phyloP scores from a whole-genome alignment of 75 land plant genomes.

The Isoetes taiwanensis region DNA sequence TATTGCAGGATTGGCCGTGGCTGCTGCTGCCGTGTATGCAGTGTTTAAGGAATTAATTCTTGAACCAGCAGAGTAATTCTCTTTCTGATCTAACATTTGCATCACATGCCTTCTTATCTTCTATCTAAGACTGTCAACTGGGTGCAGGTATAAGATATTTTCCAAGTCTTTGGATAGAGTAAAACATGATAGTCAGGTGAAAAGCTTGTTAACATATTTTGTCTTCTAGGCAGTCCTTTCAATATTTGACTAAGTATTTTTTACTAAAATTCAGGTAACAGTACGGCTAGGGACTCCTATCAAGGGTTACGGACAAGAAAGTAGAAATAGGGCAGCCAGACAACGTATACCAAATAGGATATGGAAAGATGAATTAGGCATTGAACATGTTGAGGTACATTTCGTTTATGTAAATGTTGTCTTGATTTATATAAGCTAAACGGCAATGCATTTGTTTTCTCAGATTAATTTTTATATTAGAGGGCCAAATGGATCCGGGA shows the following conservation, averaged over 20 bases:
- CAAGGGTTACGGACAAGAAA: slow-evolving; percentile 94
- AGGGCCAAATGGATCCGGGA: slow-evolving; percentile 87
- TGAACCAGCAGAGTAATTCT: slow-evolving; percentile 80
- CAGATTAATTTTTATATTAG: slow-evolving; percentile 76
- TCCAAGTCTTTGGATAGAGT: slow-evolving; percentile 66
- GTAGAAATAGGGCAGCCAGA: slow-evolving; percentile 85
- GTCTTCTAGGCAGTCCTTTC: neutral
- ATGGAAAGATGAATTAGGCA: slow-evolving; percentile 89
- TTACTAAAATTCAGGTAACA: slow-evolving; percentile 36
- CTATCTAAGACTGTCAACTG: neutral
- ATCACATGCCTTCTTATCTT: neutral
- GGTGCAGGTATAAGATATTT: slow-evolving; percentile 74
- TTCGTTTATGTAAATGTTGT: too few relatives aligned
- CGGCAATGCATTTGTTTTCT: too few relatives aligned
- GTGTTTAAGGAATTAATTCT: slow-evolving; percentile 85
- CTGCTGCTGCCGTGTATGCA: slow-evolving; percentile 80
- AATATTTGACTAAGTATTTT: neutral
- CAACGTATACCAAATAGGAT: slow-evolving; percentile 61
- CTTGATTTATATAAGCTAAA: too few relatives aligned
- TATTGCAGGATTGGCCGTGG: slow-evolving; percentile 79
- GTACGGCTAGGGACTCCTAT: slow-evolving; percentile 78
- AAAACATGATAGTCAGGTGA: slow-evolving; percentile 73
- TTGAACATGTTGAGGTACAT: slow-evolving; percentile 82
- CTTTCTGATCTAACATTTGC: neutral
- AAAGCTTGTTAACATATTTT: neutral